Conservation (phyloP, 202 grass and related monocot genomes). For the Schoenoplectus tabernaemontani region DNA sequence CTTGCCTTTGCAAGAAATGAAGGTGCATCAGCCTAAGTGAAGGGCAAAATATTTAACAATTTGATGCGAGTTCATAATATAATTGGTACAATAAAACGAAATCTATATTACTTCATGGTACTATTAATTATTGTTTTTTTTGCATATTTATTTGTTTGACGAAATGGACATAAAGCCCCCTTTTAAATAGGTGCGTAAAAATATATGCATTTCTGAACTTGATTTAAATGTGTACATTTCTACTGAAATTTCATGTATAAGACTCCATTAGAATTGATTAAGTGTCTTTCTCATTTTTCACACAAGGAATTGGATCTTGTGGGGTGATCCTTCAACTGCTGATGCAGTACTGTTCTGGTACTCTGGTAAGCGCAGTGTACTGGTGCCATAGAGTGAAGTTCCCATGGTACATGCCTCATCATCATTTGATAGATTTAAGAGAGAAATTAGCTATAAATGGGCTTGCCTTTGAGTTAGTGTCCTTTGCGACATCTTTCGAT, state of each 20-base stretch:
- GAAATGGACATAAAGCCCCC: no score
- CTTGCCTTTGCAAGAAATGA: neutral
- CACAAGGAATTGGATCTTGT: neutral
- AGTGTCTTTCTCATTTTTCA: neutral
- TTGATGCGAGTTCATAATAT: neutral
- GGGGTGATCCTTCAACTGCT: neutral
- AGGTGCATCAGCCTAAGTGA: neutral
- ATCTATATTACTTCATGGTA: no score
- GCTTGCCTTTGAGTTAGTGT: conserved; percentile 11
- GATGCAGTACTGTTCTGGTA: neutral
- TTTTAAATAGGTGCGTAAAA: neutral
- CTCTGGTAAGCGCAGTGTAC: neutral
- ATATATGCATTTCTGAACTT: neutral
- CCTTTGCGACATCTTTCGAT: conserved; percentile 12
- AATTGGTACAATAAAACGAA: no score
- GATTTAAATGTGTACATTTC: neutral
- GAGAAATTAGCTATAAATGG: neutral
- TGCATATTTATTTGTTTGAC: no score
- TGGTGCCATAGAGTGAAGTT: no score
- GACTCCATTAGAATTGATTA: neutral
- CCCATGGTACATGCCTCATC: no score
- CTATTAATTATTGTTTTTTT: no score
- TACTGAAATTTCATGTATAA: neutral
- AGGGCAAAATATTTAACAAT: neutral
- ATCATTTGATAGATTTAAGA: neutral